Evolutionary conservation across 768 basidiomycete genomes (phyloP).

Genomic region (Piloderma croceum): DNA sequence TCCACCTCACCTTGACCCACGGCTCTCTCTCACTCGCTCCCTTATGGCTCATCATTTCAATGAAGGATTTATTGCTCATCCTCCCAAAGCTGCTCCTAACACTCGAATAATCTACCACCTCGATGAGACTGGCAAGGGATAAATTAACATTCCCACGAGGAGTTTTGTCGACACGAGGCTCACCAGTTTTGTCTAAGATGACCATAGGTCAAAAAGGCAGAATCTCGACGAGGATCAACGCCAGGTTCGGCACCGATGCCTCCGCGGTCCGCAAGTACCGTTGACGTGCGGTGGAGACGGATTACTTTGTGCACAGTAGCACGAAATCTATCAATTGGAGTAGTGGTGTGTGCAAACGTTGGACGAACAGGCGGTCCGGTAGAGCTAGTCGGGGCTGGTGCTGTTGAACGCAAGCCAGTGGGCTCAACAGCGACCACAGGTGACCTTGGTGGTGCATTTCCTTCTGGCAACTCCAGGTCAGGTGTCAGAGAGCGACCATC

Average conservation of each 20-base stretch:
- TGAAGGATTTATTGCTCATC: conserved; percentile 36
- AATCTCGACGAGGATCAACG: conserved; percentile 57
- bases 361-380: conserved; percentile 10
- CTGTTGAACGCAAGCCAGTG: conserved; percentile 11
- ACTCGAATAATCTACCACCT: conserved; percentile 37
- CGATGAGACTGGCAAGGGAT: too few species aligned
- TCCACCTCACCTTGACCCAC: conserved; percentile 42
- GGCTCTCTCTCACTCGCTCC: conserved; percentile 26
- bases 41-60: conserved; percentile 25
- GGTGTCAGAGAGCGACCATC: conserved; percentile 63
- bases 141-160: too few species aligned
- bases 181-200: conserved; percentile 58
- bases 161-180: too few species aligned
- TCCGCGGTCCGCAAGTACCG: conserved; percentile 25
- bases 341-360: conserved; percentile 7
- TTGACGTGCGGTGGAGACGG: conserved; percentile 50
- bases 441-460: conserved; percentile 1
- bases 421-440: conserved; percentile 1
- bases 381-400: conserved; percentile 15
- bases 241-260: conserved; percentile 63
- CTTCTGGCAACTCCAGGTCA: conserved; percentile 36
- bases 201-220: conserved; percentile 50
- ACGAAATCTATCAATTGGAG: conserved; percentile 50
- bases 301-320: conserved; percentile 57
- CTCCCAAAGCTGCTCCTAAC: conserved; percentile 29